Conservation (phyloP, 768 basidiomycete genomes). For the Suillus alpinus region DNA sequence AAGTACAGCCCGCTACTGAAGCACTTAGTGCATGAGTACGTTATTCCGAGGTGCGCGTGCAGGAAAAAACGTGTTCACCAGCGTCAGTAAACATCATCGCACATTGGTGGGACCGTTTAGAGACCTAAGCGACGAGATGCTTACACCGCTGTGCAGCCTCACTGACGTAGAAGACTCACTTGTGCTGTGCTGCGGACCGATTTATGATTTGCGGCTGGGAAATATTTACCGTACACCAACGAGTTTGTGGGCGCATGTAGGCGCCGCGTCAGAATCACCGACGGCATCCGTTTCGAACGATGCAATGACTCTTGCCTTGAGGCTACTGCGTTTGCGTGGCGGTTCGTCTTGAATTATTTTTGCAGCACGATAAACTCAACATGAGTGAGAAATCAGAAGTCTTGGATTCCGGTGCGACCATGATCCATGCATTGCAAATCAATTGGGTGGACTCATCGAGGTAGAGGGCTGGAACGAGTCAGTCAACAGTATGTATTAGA, state of each 20-base stretch:
- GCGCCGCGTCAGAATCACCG: background rate
- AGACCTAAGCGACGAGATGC: constrained; percentile 9
- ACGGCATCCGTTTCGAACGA: background rate
- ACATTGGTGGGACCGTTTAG: constrained; percentile 7
- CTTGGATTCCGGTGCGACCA: background rate
- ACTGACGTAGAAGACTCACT: background rate
- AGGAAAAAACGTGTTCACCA: constrained; percentile 26
- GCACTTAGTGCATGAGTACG: constrained; percentile 10
- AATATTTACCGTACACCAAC: background rate
- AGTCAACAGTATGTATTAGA: background rate
- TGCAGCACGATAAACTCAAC: background rate
- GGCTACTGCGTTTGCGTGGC: constrained; percentile 22
- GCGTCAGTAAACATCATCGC: constrained; percentile 9
- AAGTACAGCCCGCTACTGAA: constrained; percentile 22
- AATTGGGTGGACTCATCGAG: background rate
- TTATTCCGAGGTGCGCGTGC: constrained; percentile 17
- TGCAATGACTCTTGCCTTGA: constrained; percentile 21
- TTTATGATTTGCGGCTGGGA: background rate
- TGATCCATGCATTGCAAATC: background rate
- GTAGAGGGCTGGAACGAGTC: background rate
- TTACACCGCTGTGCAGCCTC: constrained; percentile 21
- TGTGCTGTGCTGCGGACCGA: constrained; percentile 8
- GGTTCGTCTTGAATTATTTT: constrained; percentile 8
- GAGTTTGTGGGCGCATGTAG: constrained; percentile 7
- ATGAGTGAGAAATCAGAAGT: background rate